phyloP scores from a whole-genome alignment of 108 stramenopile species.

The Cyclotella cryptica region DNA sequence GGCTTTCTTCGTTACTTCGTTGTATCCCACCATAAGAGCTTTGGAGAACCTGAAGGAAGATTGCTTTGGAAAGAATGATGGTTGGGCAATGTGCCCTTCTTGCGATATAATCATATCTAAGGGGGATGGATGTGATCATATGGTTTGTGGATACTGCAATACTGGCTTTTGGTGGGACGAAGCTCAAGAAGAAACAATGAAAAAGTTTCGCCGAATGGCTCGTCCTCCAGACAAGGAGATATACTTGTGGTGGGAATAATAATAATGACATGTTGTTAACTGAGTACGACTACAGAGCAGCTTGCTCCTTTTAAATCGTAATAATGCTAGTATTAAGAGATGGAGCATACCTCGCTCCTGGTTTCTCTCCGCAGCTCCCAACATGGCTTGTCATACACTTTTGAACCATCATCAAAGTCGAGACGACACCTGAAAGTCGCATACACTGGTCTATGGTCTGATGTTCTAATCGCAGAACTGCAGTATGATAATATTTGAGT shows the following conservation, averaged over 20 bases:
- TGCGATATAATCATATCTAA: constrained; percentile 35
- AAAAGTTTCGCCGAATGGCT: background rate
- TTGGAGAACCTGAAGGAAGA: constrained; percentile 22
- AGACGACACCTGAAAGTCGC: constrained; percentile 77
- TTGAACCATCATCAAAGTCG: constrained; percentile 27
- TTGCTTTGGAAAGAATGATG: constrained; percentile 16
- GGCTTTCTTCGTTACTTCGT: constrained; percentile 4
- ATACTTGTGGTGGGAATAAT: constrained; percentile 14
- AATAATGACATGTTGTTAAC: background rate
- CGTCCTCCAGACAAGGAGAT: constrained; percentile 22
- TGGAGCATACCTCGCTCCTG: constrained; percentile 42
- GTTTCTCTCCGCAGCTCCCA: constrained; percentile 26
- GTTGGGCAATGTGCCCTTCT: constrained; percentile 32
- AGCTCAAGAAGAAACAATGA: background rate
- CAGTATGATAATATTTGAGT: constrained; percentile 77
- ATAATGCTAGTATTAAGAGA: too few relatives aligned
- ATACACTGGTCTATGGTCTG: constrained; percentile 97
- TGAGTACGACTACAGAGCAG: too few relatives aligned
- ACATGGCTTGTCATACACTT: background rate
- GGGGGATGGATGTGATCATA: constrained; percentile 41
- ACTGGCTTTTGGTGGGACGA: constrained; percentile 20
- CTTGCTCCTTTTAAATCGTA: too few relatives aligned
- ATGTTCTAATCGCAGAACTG: constrained; percentile 59
- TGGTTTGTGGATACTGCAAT: constrained; percentile 29
- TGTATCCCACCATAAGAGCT: constrained; percentile 3